Conservation (phyloP, 345 rosid genomes). For the Syzygium aromaticum region DNA sequence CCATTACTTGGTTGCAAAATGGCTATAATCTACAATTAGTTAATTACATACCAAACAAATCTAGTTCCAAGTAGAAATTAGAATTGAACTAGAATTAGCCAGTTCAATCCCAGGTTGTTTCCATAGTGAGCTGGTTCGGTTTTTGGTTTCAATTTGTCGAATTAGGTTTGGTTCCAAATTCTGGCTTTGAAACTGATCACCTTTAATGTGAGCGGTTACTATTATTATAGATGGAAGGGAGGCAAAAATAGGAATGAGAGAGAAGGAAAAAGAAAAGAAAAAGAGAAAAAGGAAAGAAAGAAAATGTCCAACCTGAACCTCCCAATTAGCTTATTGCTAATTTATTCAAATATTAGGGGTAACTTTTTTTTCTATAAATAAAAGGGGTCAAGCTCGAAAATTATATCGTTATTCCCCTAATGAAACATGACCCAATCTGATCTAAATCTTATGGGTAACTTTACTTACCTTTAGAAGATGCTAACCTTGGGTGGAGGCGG, state of each 20-base stretch:
- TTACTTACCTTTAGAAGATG: background rate
- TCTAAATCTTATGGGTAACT: background rate
- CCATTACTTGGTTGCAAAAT: background rate
- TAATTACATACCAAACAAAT: background rate
- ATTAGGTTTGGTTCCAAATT: background rate
- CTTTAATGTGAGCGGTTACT: background rate
- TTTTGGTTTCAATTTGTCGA: background rate
- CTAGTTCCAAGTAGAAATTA: background rate
- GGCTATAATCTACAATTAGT: background rate
- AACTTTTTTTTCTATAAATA: background rate
- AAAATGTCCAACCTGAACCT: background rate
- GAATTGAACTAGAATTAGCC: background rate
- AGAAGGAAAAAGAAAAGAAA: background rate
- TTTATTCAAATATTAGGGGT: background rate
- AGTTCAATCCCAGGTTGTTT: accelerated
- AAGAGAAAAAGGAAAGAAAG: background rate
- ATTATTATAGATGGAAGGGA: background rate
- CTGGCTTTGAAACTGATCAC: background rate
- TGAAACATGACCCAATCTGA: no score
- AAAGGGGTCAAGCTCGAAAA: no score
- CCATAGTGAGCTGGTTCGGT: background rate
- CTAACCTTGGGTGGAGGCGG: background rate
- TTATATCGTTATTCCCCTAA: no score
- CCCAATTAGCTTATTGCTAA: background rate
- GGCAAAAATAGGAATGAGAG: background rate